Percentiles rank a stretch among this genome's conserved stretches.
These are phyloP conservation scores for Verticillium zaregamsianum DNA, from an alignment of 2,329 filamentous ascomycete genomes.

Conservation along the genomic window DNA sequence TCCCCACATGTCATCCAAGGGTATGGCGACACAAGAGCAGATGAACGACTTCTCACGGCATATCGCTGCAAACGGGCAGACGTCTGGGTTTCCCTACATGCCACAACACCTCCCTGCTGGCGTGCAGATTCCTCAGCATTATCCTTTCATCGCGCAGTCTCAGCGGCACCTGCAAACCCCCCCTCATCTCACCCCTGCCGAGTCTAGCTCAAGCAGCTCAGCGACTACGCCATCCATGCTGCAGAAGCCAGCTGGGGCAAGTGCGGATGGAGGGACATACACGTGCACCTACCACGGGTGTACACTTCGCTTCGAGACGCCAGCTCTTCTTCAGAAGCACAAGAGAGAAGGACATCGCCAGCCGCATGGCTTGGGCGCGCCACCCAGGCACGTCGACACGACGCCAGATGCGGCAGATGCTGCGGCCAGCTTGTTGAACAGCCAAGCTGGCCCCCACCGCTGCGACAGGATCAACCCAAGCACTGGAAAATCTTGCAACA, in stretches of 20 bases:
- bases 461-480: constrained; percentile 93
- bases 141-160: constrained; percentile 40
- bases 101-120: constrained; percentile 30
- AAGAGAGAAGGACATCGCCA: constrained; percentile 90
- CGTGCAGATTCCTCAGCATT: constrained; percentile 17
- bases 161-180: constrained; percentile 26
- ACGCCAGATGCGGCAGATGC: constrained; percentile 34
- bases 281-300: constrained; percentile 96
- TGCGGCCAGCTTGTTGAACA: constrained; percentile 59
- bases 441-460: constrained; percentile 87
- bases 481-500: constrained; percentile 92
- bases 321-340: constrained; percentile 84
- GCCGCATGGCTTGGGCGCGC: constrained; percentile 48
- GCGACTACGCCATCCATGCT: constrained; percentile 27
- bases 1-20: neutral
- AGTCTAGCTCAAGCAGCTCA: constrained; percentile 30
- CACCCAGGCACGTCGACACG: constrained; percentile 17
- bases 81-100: constrained; percentile 19
- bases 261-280: constrained; percentile 82
- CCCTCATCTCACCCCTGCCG: constrained; percentile 37
- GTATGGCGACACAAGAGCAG: neutral
- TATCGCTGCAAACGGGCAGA: neutral
- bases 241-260: constrained; percentile 56
- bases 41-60: constrained; percentile 1
- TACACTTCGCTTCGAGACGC: constrained; percentile 81